Conservation (phyloP, 768 basidiomycete genomes). For the Boletus vinaceobasis region DNA sequence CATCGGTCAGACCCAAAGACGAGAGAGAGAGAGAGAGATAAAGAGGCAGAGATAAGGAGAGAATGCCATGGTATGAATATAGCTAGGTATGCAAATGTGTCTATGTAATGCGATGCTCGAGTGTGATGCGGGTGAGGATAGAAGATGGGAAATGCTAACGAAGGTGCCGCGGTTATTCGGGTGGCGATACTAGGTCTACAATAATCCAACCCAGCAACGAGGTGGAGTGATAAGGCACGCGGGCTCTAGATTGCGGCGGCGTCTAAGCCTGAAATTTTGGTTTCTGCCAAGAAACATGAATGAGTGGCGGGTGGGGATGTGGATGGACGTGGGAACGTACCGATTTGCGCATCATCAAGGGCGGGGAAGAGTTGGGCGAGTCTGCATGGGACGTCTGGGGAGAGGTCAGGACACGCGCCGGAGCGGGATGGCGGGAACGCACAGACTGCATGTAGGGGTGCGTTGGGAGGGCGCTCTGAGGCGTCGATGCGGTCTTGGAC, state of each 20-base stretch:
- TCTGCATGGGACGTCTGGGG: constrained; percentile 37
- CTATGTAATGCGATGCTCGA: constrained; percentile 28
- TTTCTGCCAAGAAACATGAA: constrained; percentile 21
- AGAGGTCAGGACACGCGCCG: constrained; percentile 5
- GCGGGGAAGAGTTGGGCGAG: constrained; percentile 38
- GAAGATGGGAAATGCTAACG: constrained; percentile 10
- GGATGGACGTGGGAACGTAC: constrained; percentile 26
- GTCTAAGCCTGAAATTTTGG: constrained; percentile 34
- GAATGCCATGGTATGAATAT: constrained; percentile 35
- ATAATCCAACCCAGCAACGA: constrained; percentile 9
- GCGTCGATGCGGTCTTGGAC: constrained; percentile 43
- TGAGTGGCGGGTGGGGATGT: neutral
- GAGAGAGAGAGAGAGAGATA: constrained; percentile 9
- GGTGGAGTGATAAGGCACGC: constrained; percentile 1
- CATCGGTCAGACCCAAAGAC: constrained; percentile 16
- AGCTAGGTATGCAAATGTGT: constrained; percentile 34
- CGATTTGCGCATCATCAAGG: constrained; percentile 57
- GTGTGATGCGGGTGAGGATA: constrained; percentile 14
- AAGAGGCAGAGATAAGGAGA: neutral
- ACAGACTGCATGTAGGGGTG: constrained; percentile 39
- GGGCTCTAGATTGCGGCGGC: constrained; percentile 2
- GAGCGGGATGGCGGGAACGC: constrained; percentile 11
- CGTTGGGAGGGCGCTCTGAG: constrained; percentile 33
- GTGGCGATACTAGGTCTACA: constrained; percentile 23
- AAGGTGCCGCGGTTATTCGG: constrained; percentile 13